Conservation (phyloP, 495 filamentous ascomycete genomes). For the Neurospora tetrasperma region DNA sequence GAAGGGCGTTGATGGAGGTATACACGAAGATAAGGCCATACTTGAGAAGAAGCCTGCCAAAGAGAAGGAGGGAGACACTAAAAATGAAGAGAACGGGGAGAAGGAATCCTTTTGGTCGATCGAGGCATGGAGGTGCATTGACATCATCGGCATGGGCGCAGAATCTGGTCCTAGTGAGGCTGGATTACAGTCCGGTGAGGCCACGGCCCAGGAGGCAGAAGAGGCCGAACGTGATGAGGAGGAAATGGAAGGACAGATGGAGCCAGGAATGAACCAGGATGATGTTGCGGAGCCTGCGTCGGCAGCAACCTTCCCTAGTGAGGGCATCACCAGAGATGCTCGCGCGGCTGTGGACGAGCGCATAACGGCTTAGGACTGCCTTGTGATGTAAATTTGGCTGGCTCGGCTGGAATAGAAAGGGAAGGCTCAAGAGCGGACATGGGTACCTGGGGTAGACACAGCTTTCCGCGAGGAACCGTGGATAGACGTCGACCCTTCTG, state of each 20-base stretch:
- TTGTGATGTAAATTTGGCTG: background rate
- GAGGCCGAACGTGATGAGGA: slow-evolving; percentile 24
- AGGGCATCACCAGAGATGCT: background rate
- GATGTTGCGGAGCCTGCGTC: background rate
- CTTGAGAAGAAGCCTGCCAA: slow-evolving; percentile 11
- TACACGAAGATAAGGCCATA: slow-evolving; percentile 29
- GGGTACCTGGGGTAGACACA: background rate
- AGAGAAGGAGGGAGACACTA: background rate
- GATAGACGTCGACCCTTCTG: background rate
- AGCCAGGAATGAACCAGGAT: slow-evolving; percentile 13
- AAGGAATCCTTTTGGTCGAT: background rate
- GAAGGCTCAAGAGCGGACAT: background rate
- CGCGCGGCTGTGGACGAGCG: background rate
- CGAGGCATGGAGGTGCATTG: slow-evolving; percentile 31
- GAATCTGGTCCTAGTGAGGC: slow-evolving; percentile 12
- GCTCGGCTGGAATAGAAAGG: background rate
- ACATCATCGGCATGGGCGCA: slow-evolving; percentile 33
- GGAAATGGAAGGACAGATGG: slow-evolving; percentile 32
- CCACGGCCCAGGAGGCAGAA: slow-evolving; percentile 6
- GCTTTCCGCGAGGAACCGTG: too few species aligned
- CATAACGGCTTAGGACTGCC: background rate
- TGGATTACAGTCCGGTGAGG: slow-evolving; percentile 4
- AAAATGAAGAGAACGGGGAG: slow-evolving; percentile 12
- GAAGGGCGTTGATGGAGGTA: slow-evolving; percentile 7
- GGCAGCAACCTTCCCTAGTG: background rate